Evolutionary conservation across 176 grass and related monocot species (phyloP).

Genomic region (Stipa capillata): DNA sequence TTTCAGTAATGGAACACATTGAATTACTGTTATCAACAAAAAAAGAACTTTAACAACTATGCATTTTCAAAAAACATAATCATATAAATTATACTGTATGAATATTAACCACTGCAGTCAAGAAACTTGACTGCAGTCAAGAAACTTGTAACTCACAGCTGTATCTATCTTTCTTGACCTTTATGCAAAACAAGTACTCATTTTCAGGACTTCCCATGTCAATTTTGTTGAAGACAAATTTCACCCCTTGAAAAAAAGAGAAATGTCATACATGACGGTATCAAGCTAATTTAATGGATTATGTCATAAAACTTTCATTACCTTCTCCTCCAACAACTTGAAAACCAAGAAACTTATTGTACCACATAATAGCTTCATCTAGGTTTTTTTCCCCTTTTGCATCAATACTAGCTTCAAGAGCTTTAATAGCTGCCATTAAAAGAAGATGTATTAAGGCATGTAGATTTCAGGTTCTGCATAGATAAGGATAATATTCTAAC

Average conservation of each 20-base stretch:
- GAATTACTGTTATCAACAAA: slow-evolving; percentile 41
- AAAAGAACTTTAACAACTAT: not conserved
- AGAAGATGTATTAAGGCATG: slow-evolving; percentile 12
- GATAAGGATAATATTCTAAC: not conserved
- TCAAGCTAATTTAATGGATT: not conserved
- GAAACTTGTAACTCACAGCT: slow-evolving; percentile 39
- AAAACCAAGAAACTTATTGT: slow-evolving; percentile 68
- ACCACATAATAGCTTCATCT: slow-evolving; percentile 58
- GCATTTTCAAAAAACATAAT: not conserved
- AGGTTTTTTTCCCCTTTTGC: slow-evolving; percentile 28
- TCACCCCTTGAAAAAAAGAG: slow-evolving; percentile 41
- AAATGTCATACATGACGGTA: slow-evolving; percentile 2
- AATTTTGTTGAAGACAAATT: slow-evolving; percentile 79
- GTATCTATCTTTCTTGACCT: slow-evolving; percentile 49
- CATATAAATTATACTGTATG: not conserved
- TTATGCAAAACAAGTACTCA: slow-evolving; percentile 64
- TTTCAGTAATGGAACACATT: slow-evolving; percentile 48
- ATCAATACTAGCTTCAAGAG: slow-evolving; percentile 37
- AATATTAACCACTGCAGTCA: not conserved
- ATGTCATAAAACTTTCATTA: slow-evolving; percentile 12
- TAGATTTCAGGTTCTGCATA: not conserved
- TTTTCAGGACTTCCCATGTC: slow-evolving; percentile 38
- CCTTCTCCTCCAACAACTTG: slow-evolving; percentile 58
- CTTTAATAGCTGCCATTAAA: slow-evolving; percentile 37
- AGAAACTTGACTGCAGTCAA: no score